Evolutionary conservation across 192 early-diverging fungal genomes (phyloP).

Genomic region (Umbelopsis sp.): DNA sequence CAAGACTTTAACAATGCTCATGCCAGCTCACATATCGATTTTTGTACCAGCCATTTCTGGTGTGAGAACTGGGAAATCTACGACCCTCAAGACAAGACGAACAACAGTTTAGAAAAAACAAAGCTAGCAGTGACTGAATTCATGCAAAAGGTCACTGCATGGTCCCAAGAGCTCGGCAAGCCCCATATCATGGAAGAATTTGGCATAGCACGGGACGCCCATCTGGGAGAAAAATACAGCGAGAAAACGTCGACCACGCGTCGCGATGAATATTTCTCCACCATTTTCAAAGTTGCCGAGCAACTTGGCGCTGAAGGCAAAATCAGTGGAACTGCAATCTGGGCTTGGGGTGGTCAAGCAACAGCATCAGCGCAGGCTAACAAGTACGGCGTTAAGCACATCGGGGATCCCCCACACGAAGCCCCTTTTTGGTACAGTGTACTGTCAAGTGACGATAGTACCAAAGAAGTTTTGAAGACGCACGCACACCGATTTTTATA

Average conservation of each 20-base stretch:
- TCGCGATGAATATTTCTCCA: slow-evolving; percentile 4
- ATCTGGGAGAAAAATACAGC: slow-evolving; percentile 24
- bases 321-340: slow-evolving; percentile 1
- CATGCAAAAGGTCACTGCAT: slow-evolving; percentile 32
- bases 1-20: slow-evolving; percentile 56
- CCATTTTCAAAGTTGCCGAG: not conserved
- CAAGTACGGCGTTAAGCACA: slow-evolving; percentile 12
- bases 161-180: slow-evolving; percentile 50
- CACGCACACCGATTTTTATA: not conserved
- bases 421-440: slow-evolving; percentile 21
- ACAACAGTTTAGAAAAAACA: not conserved
- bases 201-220: slow-evolving; percentile 58
- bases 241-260: not conserved
- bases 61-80: slow-evolving; percentile 43
- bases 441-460: slow-evolving; percentile 7
- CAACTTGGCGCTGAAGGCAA: not conserved
- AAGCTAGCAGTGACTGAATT: slow-evolving; percentile 1
- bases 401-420: slow-evolving; percentile 10
- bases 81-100: not conserved
- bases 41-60: slow-evolving; percentile 60
- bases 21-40: slow-evolving; percentile 44
- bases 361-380: not conserved
- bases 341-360: slow-evolving; percentile 17
- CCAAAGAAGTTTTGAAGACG: not conserved
- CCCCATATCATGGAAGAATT: slow-evolving; percentile 62